phyloP scores from a whole-genome alignment of 2,329 filamentous ascomycete species.

The Phymatotrichopsis omnivora region DNA sequence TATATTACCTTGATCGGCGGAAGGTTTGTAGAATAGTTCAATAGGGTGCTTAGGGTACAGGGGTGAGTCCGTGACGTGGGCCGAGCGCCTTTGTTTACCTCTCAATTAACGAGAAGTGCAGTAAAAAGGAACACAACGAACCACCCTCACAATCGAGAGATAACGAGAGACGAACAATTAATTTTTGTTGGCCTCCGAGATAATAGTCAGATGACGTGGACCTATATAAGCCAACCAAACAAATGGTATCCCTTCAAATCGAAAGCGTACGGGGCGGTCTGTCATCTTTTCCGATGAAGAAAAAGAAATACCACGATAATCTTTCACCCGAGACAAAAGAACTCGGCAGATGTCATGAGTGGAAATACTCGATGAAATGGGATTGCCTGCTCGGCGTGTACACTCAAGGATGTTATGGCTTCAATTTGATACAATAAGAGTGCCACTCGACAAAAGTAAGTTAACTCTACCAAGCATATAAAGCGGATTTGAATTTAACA shows the following conservation, averaged over 20 bases:
- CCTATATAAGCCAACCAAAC: no score
- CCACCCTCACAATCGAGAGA: no score
- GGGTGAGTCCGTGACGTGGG: no score
- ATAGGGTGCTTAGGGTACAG: no score
- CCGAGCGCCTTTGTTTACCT: no score
- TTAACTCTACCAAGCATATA: constrained; percentile 8
- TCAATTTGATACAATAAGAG: constrained; percentile 11
- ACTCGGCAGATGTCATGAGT: not conserved
- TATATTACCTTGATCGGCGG: no score
- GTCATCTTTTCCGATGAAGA: not conserved
- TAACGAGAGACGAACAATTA: no score
- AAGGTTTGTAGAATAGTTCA: no score
- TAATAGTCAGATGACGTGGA: no score
- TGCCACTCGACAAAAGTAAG: not conserved
- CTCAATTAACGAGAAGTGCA: no score
- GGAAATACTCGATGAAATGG: not conserved
- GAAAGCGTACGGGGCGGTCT: not conserved
- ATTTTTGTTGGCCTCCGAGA: no score
- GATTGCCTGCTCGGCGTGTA: not conserved
- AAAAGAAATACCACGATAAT: not conserved
- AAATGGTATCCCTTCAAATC: constrained; percentile 6
- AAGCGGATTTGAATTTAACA: constrained; percentile 15
- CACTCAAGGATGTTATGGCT: not conserved
- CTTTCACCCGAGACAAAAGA: not conserved
- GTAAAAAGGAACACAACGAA: no score